A percentile compares a stretch with the other conserved stretches of the same genome.
These are phyloP conservation scores for Pseudopithomyces chartarum DNA, from an alignment of 2,329 filamentous ascomycete species.

Conservation along the genomic window DNA sequence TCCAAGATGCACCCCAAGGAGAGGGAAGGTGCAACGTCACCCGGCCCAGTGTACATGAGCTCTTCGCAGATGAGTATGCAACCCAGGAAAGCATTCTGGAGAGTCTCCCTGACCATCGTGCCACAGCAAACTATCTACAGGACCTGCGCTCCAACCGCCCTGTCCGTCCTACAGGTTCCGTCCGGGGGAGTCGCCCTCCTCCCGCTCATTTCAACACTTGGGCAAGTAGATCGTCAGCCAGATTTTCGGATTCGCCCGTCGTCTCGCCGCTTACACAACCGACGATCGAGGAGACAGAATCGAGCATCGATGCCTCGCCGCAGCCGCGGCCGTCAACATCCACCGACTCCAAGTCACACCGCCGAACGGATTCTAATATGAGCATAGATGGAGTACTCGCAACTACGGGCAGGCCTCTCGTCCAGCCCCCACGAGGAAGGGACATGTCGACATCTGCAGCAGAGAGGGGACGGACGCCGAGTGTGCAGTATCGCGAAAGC, in stretches of 20 bases:
- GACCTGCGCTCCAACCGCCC: constrained; percentile 72
- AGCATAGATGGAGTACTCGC: constrained; percentile 35
- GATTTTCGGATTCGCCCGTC: constrained; percentile 30
- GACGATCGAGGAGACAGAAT: constrained; percentile 30
- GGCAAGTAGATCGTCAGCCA: constrained; percentile 34
- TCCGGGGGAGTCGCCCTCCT: constrained; percentile 56
- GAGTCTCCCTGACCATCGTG: constrained; percentile 22
- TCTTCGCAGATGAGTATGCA: constrained; percentile 47
- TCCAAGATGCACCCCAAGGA: constrained; percentile 41
- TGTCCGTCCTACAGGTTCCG: constrained; percentile 70
- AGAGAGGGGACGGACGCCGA: constrained; percentile 58
- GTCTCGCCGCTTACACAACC: constrained; percentile 28
- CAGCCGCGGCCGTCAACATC: constrained; percentile 18
- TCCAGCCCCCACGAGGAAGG: constrained; percentile 48
- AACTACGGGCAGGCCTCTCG: constrained; percentile 36
- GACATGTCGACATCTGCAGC: constrained; percentile 46
- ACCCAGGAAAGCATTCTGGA: constrained; percentile 10
- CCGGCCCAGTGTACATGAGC: constrained; percentile 44
- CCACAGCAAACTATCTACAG: constrained; percentile 70
- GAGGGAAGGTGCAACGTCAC: constrained; percentile 42
- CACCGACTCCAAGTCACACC: constrained; percentile 33
- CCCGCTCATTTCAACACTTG: constrained; percentile 55
- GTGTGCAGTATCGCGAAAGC: constrained; percentile 70
- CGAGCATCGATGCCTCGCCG: constrained; percentile 26
- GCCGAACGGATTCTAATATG: constrained; percentile 34